Conservation (phyloP, 2,329 filamentous ascomycete species). For the Sphaerulina musiva region DNA sequence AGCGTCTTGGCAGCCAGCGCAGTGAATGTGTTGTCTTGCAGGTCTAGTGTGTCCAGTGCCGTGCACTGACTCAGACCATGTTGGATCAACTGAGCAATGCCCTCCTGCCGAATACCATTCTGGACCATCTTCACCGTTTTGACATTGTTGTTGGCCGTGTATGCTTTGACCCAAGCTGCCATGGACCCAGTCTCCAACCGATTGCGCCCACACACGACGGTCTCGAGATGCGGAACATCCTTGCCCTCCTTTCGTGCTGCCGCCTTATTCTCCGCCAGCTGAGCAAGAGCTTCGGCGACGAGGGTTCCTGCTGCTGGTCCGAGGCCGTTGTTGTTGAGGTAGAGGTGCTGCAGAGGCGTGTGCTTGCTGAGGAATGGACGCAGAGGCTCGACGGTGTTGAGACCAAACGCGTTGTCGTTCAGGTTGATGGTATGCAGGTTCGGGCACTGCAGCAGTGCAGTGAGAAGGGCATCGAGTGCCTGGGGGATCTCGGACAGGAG, state of each 20-base stretch:
- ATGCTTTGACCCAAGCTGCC: conserved; percentile 87
- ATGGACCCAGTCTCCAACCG: conserved; percentile 93
- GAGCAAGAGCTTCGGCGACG: conserved; percentile 78
- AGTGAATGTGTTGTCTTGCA: conserved; percentile 98
- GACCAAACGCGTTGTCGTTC: conserved; percentile 95
- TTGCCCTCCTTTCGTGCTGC: conserved; percentile 64
- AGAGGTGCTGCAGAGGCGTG: conserved; percentile 83
- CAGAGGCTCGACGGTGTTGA: conserved; percentile 88
- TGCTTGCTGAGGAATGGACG: conserved; percentile 86
- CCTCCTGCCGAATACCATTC: conserved; percentile 93
- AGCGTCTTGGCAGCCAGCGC: conserved; percentile 70
- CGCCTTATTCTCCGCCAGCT: conserved; percentile 77
- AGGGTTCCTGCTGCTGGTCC: conserved; percentile 85
- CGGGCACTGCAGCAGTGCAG: conserved; percentile 75
- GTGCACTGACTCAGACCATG: conserved; percentile 68
- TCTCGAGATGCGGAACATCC: conserved; percentile 74
- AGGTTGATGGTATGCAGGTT: conserved; percentile 88
- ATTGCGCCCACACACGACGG: conserved; percentile 95
- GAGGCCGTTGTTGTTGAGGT: conserved; percentile 97
- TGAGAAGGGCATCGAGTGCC: conserved; percentile 77
- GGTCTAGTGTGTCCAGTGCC: conserved; percentile 68
- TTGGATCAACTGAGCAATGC: conserved; percentile 72
- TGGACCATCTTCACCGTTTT: conserved; percentile 94
- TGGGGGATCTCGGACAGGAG: conserved; percentile 89
- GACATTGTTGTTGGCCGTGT: conserved; percentile 70